Conservation (phyloP, 179 eudicot species). For the Heliamphora pulchella region DNA sequence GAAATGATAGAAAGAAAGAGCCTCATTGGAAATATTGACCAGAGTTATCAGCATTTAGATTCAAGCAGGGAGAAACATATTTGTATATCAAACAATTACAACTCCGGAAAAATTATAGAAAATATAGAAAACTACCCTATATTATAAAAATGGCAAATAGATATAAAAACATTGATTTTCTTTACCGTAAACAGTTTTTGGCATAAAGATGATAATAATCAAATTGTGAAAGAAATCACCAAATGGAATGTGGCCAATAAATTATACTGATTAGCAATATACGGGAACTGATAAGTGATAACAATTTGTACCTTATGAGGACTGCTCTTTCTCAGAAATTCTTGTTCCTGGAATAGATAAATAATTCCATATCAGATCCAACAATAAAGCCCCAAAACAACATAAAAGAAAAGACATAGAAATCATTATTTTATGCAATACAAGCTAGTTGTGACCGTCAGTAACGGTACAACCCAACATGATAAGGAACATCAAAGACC, state of each 20-base stretch:
- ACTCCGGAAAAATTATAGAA: too few species aligned
- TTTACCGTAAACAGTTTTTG: too few species aligned
- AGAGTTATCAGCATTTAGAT: neutral
- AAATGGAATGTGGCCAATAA: neutral
- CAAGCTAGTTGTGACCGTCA: slow-evolving; percentile 4
- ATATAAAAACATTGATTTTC: too few species aligned
- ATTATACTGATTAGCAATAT: neutral
- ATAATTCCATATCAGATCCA: slow-evolving; percentile 12
- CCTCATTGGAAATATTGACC: neutral
- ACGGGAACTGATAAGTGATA: neutral
- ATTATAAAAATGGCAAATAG: too few species aligned
- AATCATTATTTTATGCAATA: neutral
- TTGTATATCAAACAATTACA: neutral
- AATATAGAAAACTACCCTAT: too few species aligned
- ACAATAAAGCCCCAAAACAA: neutral
- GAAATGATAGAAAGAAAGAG: neutral
- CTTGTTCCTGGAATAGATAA: slow-evolving; percentile 54
- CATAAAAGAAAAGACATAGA: neutral
- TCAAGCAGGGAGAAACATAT: neutral
- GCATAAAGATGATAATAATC: neutral
- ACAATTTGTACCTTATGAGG: slow-evolving; percentile 59
- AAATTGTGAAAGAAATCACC: neutral
- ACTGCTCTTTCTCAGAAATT: slow-evolving; percentile 62
- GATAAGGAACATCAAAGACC: neutral
- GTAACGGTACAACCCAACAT: neutral